Percentiles rank a stretch among this genome's conserved stretches.
Evolutionary conservation across 352 stramenopile species (phyloP).

Genomic region (Pythium grandisporangium): DNA sequence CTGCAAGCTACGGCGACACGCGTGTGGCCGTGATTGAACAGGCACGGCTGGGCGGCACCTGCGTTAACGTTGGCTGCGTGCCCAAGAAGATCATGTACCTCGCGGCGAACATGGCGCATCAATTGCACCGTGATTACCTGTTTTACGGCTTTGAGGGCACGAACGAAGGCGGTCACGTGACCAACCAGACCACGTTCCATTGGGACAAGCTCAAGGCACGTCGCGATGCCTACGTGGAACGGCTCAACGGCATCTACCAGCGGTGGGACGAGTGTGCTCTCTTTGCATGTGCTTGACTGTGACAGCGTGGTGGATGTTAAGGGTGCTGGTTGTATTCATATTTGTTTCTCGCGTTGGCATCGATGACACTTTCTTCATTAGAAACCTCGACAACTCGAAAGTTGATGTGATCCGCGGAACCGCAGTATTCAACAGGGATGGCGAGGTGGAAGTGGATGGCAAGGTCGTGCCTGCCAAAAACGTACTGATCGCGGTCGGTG

Average conservation of each 20-base stretch:
- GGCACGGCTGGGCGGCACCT: constrained; percentile 92
- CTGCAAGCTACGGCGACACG: constrained; percentile 74
- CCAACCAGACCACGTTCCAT: constrained; percentile 61
- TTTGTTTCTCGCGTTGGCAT: no score
- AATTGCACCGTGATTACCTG: constrained; percentile 33
- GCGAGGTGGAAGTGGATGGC: constrained; percentile 78
- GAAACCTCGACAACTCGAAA: constrained; percentile 86
- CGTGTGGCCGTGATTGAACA: constrained; percentile 95
- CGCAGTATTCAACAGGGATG: constrained; percentile 72
- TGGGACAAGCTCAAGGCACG: constrained; percentile 89
- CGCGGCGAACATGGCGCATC: constrained; percentile 55
- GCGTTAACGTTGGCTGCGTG: constrained; percentile 98
- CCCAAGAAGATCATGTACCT: constrained; percentile 99
- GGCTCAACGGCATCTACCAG: constrained; percentile 96
- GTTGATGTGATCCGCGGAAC: constrained; percentile 86
- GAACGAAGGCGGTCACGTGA: constrained; percentile 20
- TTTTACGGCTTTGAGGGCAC: constrained; percentile 53
- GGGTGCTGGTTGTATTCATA: no score
- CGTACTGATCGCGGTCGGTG: constrained; percentile 54
- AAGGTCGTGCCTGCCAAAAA: constrained; percentile 43
- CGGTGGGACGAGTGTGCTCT: constrained; percentile 17
- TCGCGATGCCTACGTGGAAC: constrained; percentile 91
- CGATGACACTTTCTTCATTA: no score
- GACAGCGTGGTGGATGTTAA: constrained; percentile 1
- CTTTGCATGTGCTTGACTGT: not conserved